Evolutionary conservation across 352 stramenopile genomes (phyloP).

Genomic region (Halophytophthora polymorphica): DNA sequence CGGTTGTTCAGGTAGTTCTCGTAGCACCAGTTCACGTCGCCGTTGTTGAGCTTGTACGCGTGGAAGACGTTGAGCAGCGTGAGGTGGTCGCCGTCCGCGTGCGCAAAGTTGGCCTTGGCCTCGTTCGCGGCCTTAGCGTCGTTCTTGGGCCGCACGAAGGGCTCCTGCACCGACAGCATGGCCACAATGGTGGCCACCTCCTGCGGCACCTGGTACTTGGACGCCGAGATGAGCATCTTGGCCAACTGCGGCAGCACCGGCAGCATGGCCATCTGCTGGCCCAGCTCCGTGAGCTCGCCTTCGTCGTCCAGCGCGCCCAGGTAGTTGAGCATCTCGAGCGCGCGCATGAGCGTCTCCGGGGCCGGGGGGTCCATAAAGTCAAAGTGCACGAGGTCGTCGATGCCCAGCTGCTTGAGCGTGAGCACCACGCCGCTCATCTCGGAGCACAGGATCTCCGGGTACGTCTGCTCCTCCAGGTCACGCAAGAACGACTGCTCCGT

Average conservation of each 20-base stretch:
- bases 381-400: constrained; percentile 99
- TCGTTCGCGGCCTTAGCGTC: constrained; percentile 95
- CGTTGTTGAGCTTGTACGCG: constrained; percentile 93
- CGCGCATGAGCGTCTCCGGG: constrained; percentile 97
- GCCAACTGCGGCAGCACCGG: constrained; percentile 97
- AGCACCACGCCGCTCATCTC: constrained; percentile 96
- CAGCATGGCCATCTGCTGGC: constrained; percentile 94
- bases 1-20: constrained; percentile 98
- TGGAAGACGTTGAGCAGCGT: constrained; percentile 98
- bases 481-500: constrained; percentile 97
- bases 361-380: constrained; percentile 99
- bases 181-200: constrained; percentile 98
- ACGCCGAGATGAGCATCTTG: constrained; percentile 96
- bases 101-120: constrained; percentile 94
- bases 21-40: constrained; percentile 95
- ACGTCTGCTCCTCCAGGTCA: constrained; percentile 98
- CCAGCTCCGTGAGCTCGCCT: constrained; percentile 92
- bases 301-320: constrained; percentile 97
- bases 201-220: constrained; percentile 94
- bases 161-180: constrained; percentile 93
- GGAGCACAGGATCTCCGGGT: constrained; percentile 98
- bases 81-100: constrained; percentile 96
- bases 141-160: constrained; percentile 96
- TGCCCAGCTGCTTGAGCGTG: constrained; percentile 97
- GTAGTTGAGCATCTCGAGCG: constrained; percentile 98